These are phyloP conservation scores for Annulohypoxylon moriforme DNA, from an alignment of 495 filamentous ascomycete genomes.

Conservation along the genomic window DNA sequence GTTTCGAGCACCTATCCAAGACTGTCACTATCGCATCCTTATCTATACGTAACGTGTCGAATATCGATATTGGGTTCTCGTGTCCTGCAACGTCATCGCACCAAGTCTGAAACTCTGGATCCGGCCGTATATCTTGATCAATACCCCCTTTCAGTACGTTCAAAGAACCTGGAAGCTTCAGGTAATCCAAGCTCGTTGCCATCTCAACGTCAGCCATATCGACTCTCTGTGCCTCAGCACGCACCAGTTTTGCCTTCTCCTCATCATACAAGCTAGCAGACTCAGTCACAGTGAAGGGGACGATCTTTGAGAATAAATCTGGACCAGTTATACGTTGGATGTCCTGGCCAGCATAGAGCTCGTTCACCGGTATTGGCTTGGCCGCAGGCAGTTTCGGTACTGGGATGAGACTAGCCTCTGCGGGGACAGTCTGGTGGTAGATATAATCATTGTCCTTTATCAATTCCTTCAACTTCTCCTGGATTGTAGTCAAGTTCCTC, in stretches of 20 bases:
- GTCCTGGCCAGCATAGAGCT: slow-evolving; percentile 96
- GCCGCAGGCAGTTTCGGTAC: slow-evolving; percentile 94
- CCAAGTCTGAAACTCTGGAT: slow-evolving; percentile 92
- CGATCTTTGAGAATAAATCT: slow-evolving; percentile 96
- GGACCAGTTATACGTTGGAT: slow-evolving; percentile 96
- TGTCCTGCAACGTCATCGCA: slow-evolving; percentile 90
- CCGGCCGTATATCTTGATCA: slow-evolving; percentile 87
- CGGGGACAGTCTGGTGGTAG: slow-evolving; percentile 92
- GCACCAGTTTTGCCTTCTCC: slow-evolving; percentile 95
- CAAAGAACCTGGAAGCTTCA: slow-evolving; percentile 88
- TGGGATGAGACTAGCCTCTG: slow-evolving; percentile 79
- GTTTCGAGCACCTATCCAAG: slow-evolving; percentile 83
- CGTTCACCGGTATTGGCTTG: slow-evolving; percentile 97
- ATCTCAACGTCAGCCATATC: slow-evolving; percentile 94
- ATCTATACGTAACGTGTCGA: slow-evolving; percentile 80
- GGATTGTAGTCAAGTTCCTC: slow-evolving; percentile 80
- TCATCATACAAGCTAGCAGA: slow-evolving; percentile 97
- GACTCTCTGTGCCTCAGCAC: slow-evolving; percentile 92
- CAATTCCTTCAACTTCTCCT: slow-evolving; percentile 79
- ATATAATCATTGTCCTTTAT: slow-evolving; percentile 98
- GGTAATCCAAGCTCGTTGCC: slow-evolving; percentile 92
- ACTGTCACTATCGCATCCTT: slow-evolving; percentile 77
- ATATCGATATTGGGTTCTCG: slow-evolving; percentile 74
- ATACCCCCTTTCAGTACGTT: slow-evolving; percentile 93
- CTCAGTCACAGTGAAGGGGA: slow-evolving; percentile 95